Evolutionary conservation across 2,329 filamentous ascomycete genomes (phyloP).

Genomic region (Triangularia verruculosa): DNA sequence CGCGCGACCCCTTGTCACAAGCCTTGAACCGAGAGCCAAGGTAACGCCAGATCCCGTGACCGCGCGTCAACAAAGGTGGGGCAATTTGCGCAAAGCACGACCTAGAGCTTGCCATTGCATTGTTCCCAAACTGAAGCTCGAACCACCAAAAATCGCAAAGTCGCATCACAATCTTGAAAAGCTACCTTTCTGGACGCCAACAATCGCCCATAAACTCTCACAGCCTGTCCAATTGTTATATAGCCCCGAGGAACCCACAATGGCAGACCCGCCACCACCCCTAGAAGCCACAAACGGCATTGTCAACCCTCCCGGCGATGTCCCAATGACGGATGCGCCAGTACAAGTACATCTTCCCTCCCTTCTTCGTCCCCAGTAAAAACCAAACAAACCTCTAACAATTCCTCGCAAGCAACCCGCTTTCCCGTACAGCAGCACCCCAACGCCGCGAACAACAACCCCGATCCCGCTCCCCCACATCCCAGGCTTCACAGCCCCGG

Average conservation of each 20-base stretch:
- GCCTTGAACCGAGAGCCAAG: neutral
- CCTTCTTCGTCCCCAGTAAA: neutral
- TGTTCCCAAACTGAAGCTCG: neutral
- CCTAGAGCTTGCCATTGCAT: neutral
- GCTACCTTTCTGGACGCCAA: neutral
- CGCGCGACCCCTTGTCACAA: constrained; percentile 3
- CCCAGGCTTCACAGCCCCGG: constrained; percentile 12
- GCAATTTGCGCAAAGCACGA: constrained; percentile 1
- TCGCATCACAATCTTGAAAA: neutral
- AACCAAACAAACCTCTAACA: neutral
- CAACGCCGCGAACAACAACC: constrained; percentile 1
- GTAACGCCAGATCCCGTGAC: constrained; percentile 28
- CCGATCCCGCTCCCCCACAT: constrained; percentile 2
- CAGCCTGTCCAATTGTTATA: neutral
- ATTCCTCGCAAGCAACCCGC: neutral
- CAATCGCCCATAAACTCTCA: neutral
- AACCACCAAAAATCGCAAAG: neutral
- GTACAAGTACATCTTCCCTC: constrained; percentile 9
- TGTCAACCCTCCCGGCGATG: constrained; percentile 33
- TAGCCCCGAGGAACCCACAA: neutral
- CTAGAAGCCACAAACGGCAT: neutral
- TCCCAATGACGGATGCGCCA: constrained; percentile 44
- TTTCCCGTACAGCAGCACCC: constrained; percentile 44
- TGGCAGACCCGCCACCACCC: neutral
- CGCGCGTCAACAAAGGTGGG: constrained; percentile 18